Evolutionary conservation across 202 grass and related monocot species (phyloP), one percentile per base, ranked within the genome.

Genomic region (Panicum virgatum): DNA sequence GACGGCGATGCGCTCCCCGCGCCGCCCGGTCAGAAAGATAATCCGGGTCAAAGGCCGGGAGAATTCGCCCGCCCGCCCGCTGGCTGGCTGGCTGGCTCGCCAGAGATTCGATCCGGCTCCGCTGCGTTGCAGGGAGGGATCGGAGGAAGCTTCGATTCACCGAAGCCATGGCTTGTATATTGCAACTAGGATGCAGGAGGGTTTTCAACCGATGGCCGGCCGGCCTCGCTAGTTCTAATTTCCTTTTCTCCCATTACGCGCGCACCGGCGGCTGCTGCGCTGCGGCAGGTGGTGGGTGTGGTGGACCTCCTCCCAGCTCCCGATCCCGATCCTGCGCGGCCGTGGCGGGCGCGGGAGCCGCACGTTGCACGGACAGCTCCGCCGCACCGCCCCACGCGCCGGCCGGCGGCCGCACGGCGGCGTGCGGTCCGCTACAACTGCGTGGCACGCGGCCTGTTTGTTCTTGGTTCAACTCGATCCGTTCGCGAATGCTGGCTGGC

Each of bases 101-200:
- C 13, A 23, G 23, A 37, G 51, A 69, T 82, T 73, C 80, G 80
- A 52, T 75, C 52, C 80, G 13, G 23, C 50, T n/a, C 51, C 15
- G 5, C 19, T 16, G 18, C n/a, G 47, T 20, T 2, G 40, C 4
- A 2, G 27, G 0, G 18, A 0, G 9, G 52, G 8, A 23, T n/a
- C 3, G 57, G 4, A 75, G 46, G 73, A 84, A 84, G 72, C 73
- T 77, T 84, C 63, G 82, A 60, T 50, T 39, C 63, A 77, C 73
- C 51, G 51, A 45, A 27, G 5, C 3, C 1, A 2, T 7, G 5
- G 32, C 11, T 68, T 59, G 59, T 69, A 59, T 68, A 76, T 19
- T 76, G 72, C 72, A 68, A 84, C 82, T n/a, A n/a, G n/a, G n/a
- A 68, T 46, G 72, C 32, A 50, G 19, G 19, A 12, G 14, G 2